Conservation (phyloP, 1,284 basidiomycete species). For the Mycena sp. region DNA sequence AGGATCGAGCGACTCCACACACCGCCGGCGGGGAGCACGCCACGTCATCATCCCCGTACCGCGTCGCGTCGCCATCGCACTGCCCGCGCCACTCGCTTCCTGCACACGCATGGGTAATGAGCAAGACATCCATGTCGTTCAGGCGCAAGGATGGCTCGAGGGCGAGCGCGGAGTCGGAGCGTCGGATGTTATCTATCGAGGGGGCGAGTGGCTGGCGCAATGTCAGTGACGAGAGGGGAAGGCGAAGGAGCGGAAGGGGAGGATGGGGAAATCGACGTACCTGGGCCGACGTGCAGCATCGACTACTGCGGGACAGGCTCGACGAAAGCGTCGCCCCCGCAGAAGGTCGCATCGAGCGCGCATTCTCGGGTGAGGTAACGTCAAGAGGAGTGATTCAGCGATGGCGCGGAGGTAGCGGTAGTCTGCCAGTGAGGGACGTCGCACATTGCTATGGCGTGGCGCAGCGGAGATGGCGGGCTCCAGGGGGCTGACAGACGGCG, state of each 20-base stretch:
- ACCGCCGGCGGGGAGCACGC: not conserved
- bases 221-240: not conserved
- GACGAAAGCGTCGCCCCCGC: no score
- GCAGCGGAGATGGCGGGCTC: not conserved
- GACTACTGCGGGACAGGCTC: not conserved
- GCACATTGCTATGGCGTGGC: no score
- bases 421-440: no score
- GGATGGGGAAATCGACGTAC: not conserved
- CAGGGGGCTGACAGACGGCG: not conserved
- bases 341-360: no score
- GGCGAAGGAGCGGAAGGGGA: not conserved
- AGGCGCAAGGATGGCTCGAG: not conserved
- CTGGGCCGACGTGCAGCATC: not conserved
- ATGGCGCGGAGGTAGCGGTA: no score
- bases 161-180: not conserved
- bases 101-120: not conserved
- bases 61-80: not conserved
- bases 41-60: not conserved
- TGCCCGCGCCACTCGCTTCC: not conserved
- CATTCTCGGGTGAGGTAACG: no score
- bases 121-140: not conserved
- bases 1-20: not conserved
- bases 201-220: not conserved
- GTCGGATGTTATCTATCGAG: not conserved
- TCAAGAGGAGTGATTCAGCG: no score